Base-by-base conservation (phyloP, 2,329 filamentous ascomycete genomes). In the Aspergillus ochraceus region DNA sequence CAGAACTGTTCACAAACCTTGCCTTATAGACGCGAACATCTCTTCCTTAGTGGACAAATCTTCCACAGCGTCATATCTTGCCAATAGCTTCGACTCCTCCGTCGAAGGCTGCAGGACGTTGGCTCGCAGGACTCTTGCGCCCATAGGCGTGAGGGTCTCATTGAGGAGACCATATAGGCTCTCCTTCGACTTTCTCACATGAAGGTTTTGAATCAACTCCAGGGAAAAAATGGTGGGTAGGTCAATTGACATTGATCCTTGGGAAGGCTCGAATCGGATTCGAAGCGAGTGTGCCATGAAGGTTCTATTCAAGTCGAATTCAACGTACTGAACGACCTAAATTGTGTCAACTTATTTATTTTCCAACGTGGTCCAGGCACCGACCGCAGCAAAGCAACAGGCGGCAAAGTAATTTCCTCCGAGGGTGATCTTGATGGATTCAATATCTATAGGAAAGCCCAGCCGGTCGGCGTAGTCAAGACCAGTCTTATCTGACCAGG, bases 171-270 rank as follows among this genome's bases (percentile, higher is more conserved):
- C 93, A 63, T 93, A 94, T 0, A 99, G 79, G 64, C 89, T 94
- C 45, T 94, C 86, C 63, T 88, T 91, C 0, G 92, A 96, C 65
- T 90, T 92, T 0, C 87, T 70, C 66, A 89, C 88, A 12, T 90
- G 88, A 0, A 93, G 71, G 65, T 97, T 99, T 68, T 97, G 92
- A 26, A 98, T 90, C 6, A 99, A 83, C 73, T 99, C 95, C 3
- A 99, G 81, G 0, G 92, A 92, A 42, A 88, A 84, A 29, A 97
- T 91, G 0, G 93, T 96, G 0, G 91, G 89, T 2, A 95, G 83
- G 69, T 97, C 94, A 67, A 98, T 96, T 85, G 96, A 91, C 93
- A 98, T 97, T 0, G 92, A 91, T 24, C 94, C 90, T 71, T 96
- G 91, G 0, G 92, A 92, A 1, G 92, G 90, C 68, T 94, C 89